Percentiles rank a stretch among this genome's conserved stretches.
These are phyloP conservation scores for Colletotrichum phormii DNA, from an alignment of 2,329 filamentous ascomycete genomes.

Conservation along the genomic window DNA sequence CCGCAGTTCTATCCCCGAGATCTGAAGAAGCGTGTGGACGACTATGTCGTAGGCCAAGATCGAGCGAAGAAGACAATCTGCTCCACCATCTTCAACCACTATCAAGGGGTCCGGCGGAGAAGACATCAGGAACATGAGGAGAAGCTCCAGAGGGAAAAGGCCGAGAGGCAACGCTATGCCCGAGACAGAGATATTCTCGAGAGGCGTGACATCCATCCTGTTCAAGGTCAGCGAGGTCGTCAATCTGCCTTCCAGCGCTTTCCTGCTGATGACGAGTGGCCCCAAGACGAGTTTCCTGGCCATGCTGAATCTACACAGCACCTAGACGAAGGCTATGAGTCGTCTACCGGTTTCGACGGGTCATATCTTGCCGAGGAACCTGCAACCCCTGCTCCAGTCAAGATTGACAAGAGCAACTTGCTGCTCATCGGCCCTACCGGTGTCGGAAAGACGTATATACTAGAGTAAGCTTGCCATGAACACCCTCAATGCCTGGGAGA, in stretches of 20 bases:
- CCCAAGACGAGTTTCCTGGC: conserved; percentile 66
- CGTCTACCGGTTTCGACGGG: conserved; percentile 48
- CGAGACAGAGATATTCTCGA: conserved; percentile 72
- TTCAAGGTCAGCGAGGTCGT: conserved; percentile 74
- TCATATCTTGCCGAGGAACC: conserved; percentile 63
- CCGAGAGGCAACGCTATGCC: conserved; percentile 76
- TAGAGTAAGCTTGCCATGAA: conserved; percentile 63
- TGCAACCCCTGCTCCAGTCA: conserved; percentile 63
- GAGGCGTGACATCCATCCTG: conserved; percentile 73
- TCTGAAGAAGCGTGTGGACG: conserved; percentile 91
- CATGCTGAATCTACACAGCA: conserved; percentile 61
- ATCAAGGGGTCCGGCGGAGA: conserved; percentile 85
- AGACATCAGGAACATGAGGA: conserved; percentile 81
- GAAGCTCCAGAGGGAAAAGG: conserved; percentile 68
- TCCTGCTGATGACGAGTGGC: conserved; percentile 48
- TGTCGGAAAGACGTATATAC: conserved; percentile 96
- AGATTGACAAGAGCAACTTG: conserved; percentile 96
- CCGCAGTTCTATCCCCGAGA: conserved; percentile 73
- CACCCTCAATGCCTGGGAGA: background rate
- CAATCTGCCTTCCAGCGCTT: conserved; percentile 43
- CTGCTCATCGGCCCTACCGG: conserved; percentile 91
- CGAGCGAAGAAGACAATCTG: conserved; percentile 94
- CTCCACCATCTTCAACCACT: conserved; percentile 95
- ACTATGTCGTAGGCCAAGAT: conserved; percentile 96
- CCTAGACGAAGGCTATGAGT: conserved; percentile 49